phyloP scores from a whole-genome alignment of 257 asterid species.

The Sherardia arvensis region DNA sequence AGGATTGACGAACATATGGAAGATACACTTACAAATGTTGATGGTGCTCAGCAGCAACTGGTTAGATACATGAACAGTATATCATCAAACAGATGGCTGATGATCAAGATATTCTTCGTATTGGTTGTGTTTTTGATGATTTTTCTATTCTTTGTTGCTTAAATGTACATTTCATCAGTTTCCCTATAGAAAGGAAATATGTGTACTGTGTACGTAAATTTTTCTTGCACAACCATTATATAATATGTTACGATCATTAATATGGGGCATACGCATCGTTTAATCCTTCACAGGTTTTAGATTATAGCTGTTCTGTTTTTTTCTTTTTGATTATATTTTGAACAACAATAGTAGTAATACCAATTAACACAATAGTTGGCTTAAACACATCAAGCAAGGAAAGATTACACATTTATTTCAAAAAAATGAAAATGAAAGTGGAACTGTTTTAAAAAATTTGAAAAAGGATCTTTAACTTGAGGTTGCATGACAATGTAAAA shows the following conservation, averaged over 20 bases:
- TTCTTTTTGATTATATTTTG: background rate
- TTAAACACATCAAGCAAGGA: too few species aligned
- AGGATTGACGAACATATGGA: constrained; percentile 96
- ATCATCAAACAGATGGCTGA: constrained; percentile 96
- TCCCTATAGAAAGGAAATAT: constrained; percentile 31
- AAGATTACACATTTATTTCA: too few species aligned
- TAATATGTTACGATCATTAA: background rate
- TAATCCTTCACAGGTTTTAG: background rate
- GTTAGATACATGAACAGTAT: constrained; percentile 88
- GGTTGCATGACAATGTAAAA: too few species aligned
- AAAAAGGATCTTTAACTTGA: too few species aligned
- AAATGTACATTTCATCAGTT: constrained; percentile 32
- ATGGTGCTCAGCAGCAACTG: constrained; percentile 87
- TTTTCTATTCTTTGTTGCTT: constrained; percentile 87
- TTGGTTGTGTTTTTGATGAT: constrained; percentile 83
- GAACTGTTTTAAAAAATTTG: too few species aligned
- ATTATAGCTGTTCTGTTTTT: background rate
- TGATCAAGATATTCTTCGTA: constrained; percentile 91
- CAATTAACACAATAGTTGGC: too few species aligned
- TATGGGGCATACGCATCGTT: background rate
- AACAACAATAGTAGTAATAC: too few species aligned
- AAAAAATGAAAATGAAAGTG: too few species aligned
- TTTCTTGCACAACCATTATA: background rate
- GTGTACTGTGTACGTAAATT: background rate
- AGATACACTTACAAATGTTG: constrained; percentile 71